These are phyloP conservation scores for Pythium brachiatum DNA, from an alignment of 352 stramenopile genomes.

Conservation along the genomic window DNA sequence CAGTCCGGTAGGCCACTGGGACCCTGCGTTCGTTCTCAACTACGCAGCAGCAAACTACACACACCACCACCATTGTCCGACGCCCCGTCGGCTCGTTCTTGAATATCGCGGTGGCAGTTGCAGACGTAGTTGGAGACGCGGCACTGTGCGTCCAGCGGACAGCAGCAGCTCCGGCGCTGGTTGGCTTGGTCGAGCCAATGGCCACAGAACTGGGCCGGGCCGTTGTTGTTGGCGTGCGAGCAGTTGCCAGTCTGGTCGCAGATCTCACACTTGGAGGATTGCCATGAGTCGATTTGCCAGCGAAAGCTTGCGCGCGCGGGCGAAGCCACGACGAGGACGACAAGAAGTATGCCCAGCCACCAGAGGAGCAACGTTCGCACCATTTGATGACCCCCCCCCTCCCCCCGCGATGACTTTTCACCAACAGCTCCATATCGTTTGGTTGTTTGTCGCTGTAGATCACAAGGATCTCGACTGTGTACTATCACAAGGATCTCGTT, in stretches of 20 bases:
- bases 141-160: constrained; percentile 37
- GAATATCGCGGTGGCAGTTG: constrained; percentile 29
- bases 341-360: constrained; percentile 6
- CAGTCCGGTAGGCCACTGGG: constrained; percentile 12
- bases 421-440: not conserved
- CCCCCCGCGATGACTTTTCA: not conserved
- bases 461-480: too few relatives aligned
- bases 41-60: too few relatives aligned
- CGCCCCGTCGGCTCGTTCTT: not conserved
- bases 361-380: not conserved
- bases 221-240: constrained; percentile 30
- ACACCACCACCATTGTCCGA: too few relatives aligned
- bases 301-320: too few relatives aligned
- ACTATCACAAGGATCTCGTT: too few relatives aligned
- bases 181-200: constrained; percentile 48
- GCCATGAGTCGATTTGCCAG: too few relatives aligned
- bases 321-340: not conserved
- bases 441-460: too few relatives aligned
- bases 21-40: too few relatives aligned
- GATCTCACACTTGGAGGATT: constrained; percentile 45
- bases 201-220: constrained; percentile 44
- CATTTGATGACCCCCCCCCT: constrained; percentile 1
- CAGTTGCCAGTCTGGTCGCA: constrained; percentile 46
- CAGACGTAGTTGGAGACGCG: constrained; percentile 50
- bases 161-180: constrained; percentile 46